Base-by-base conservation (phyloP, 2,329 filamentous ascomycete species). In the Alternaria arbusti region DNA sequence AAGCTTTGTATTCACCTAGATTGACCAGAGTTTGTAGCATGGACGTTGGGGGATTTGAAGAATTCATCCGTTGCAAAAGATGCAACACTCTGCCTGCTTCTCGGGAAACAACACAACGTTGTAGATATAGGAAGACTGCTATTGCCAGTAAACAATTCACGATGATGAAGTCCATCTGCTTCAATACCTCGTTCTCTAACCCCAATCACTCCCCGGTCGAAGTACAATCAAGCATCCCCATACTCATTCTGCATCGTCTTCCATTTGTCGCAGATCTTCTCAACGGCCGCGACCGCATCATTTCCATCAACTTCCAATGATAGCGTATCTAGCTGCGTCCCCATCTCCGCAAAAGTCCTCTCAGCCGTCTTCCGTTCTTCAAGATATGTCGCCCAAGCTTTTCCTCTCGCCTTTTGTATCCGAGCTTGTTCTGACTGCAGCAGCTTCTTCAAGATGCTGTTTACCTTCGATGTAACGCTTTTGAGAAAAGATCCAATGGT, bases 271-370 rank as follows among this genome's bases (percentile, higher is more conserved):
- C 36, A 17, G 36, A 40, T 40, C n/a, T 11, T 40, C 36, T 40
- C 0, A 0, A 40, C 36, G 17, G 36, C 36, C 8, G 3, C 2
- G 0, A 40, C 10, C 8, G 1, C 1, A 5, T 17, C 36, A 11
- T 5, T 2, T 11, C 36, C 36, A 40, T 40, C n/a, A 3, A 17
- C 36, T 17, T 40, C 36, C 36, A 40, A 40, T 5, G n/a, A 40
- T 9, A 3, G 32, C 3, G 4, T 40, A 1, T 2, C 15, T 3
- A 2, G 15, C 15, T 5, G 32, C 2, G 1, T 40, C 32, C 2
- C 10, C 32, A 40, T n/a, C 0, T 40, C 2, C 32, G 4, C 36
- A 1, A 40, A 40, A 40, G 1, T 0, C 9, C 36, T 40, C 36
- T 40, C 36, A 17, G n/a, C 36, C n/a, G 3, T 2, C 36, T 0